Percentiles rank a stretch among this genome's conserved stretches.
These are phyloP conservation scores for Marasmius tenuissimus DNA, from an alignment of 1,284 basidiomycete genomes.

Conservation along the genomic window DNA sequence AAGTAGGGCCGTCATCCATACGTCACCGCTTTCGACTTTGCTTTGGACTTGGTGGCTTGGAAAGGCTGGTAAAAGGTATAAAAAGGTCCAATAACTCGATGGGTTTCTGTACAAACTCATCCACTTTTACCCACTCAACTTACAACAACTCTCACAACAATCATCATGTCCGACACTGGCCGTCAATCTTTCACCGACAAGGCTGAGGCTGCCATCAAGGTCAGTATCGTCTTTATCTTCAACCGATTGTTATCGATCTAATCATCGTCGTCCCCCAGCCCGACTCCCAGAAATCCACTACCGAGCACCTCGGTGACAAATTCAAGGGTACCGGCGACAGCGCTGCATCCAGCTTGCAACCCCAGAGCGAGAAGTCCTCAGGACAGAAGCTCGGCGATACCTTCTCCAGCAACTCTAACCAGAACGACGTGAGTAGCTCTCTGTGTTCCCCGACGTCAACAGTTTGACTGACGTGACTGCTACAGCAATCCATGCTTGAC, in stretches of 20 bases:
- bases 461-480: background rate
- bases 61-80: background rate
- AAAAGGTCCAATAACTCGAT: background rate
- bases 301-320: conserved; percentile 6
- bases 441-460: conserved; percentile 1
- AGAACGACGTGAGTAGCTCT: conserved; percentile 29
- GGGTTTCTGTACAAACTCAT: background rate
- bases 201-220: conserved; percentile 45
- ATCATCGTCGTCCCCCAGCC: background rate
- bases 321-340: conserved; percentile 1
- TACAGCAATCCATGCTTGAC: conserved; percentile 39
- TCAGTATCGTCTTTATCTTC: conserved; percentile 11
- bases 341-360: conserved; percentile 12
- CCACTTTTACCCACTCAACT: background rate
- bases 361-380: conserved; percentile 16
- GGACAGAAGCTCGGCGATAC: conserved; percentile 34
- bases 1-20: background rate
- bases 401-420: conserved; percentile 42
- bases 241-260: background rate
- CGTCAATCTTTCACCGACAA: conserved; percentile 58
- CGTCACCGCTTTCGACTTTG: background rate
- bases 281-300: conserved; percentile 1
- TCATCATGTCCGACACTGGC: conserved; percentile 43
- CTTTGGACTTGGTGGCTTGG: background rate
- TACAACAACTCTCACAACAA: background rate